Percentiles rank a stretch among this genome's conserved stretches.
Conservation (phyloP, 2,329 filamentous ascomycete genomes). For the Chaetomium sp. region DNA sequence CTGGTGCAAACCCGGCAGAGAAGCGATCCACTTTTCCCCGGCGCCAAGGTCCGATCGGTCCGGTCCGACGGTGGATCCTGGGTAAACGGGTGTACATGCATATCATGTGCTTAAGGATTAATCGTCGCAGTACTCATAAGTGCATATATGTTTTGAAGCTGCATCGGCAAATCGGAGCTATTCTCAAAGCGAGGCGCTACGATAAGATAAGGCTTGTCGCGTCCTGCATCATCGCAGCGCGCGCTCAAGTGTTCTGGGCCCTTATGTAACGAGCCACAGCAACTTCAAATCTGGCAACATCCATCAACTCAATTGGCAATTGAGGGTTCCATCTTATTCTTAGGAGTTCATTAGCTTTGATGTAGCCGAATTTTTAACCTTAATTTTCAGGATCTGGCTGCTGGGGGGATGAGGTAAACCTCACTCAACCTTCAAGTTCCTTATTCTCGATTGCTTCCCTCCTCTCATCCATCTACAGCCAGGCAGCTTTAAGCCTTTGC, state of each 20-base stretch:
- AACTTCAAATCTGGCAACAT: neutral
- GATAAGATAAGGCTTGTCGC: conserved; percentile 20
- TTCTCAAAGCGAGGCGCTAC: neutral
- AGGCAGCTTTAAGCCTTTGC: neutral
- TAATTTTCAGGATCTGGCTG: neutral
- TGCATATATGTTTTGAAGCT: neutral
- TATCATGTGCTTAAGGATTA: neutral
- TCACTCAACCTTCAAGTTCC: neutral
- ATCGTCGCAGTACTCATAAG: neutral
- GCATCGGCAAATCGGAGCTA: neutral
- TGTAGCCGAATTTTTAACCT: neutral
- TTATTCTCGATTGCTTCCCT: neutral
- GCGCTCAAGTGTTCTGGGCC: neutral
- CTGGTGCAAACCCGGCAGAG: neutral
- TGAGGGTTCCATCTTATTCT: neutral
- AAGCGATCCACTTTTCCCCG: conserved; percentile 1
- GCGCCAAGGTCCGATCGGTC: neutral
- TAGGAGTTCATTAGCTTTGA: neutral
- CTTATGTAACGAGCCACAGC: neutral
- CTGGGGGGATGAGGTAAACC: neutral
- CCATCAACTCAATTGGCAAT: neutral
- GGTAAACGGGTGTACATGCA: too few species aligned
- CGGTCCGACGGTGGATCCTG: too few species aligned
- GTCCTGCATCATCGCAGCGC: conserved; percentile 17
- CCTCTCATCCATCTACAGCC: neutral